phyloP scores from a whole-genome alignment of 2,329 filamentous ascomycete genomes.

The Fusarium bulbicola region DNA sequence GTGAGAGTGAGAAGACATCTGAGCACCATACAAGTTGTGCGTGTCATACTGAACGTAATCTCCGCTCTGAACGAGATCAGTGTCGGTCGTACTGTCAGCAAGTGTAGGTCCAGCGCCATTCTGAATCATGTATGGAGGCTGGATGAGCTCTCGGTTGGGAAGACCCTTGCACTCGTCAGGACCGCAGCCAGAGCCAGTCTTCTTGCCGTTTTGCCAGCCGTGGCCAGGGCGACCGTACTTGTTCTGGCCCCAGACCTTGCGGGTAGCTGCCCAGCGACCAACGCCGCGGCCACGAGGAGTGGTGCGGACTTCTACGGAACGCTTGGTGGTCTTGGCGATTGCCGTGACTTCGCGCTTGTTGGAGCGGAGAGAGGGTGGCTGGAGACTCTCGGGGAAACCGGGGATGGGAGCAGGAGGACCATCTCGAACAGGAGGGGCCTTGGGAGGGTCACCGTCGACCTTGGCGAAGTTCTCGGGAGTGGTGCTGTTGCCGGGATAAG shows the following conservation, averaged over 20 bases:
- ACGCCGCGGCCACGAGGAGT: constrained; percentile 1
- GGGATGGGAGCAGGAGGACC: constrained; percentile 37
- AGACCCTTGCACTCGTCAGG: constrained; percentile 38
- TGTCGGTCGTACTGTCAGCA: constrained; percentile 36
- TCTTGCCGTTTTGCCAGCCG: constrained; percentile 32
- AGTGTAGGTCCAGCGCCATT: constrained; percentile 39
- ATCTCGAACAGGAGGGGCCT: constrained; percentile 67
- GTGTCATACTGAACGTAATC: constrained; percentile 60
- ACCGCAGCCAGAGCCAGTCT: constrained; percentile 37
- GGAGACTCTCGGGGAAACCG: constrained; percentile 38
- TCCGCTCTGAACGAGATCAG: constrained; percentile 35
- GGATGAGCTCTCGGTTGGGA: constrained; percentile 36
- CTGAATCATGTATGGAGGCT: constrained; percentile 40
- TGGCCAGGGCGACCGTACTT: constrained; percentile 1
- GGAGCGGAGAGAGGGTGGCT: constrained; percentile 19
- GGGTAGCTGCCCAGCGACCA: constrained; percentile 22
- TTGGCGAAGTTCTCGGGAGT: constrained; percentile 48
- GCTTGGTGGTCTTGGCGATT: neutral
- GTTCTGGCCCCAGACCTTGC: constrained; percentile 25
- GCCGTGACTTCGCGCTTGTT: neutral
- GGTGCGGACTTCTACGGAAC: neutral
- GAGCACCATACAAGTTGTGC: constrained; percentile 79
- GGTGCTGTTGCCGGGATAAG: constrained; percentile 51
- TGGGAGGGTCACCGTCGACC: constrained; percentile 61
- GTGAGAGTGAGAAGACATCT: constrained; percentile 75